A percentile compares a stretch with the other conserved stretches of the same genome.
phyloP scores from a whole-genome alignment of 805 yeast genomes.

The Myxozyma nipponensis region DNA sequence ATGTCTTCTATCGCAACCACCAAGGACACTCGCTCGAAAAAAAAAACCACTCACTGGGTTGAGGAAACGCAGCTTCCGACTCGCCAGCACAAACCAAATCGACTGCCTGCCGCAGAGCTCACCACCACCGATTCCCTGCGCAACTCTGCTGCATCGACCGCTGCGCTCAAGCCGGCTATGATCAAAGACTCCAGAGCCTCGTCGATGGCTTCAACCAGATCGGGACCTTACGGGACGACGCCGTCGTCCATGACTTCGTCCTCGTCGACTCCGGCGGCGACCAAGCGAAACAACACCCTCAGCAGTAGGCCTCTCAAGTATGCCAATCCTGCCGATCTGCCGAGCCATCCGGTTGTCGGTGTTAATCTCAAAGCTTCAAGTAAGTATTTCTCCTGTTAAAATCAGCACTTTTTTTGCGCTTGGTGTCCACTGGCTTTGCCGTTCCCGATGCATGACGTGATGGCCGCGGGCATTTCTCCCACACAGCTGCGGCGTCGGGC shows the following conservation, averaged over 20 bases:
- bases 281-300: background rate
- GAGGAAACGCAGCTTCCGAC: background rate
- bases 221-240: too few species aligned
- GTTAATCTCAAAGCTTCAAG: slow-evolving; percentile 9
- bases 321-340: slow-evolving; percentile 18
- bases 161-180: background rate
- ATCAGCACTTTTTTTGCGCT: too few species aligned
- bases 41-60: slow-evolving; percentile 4
- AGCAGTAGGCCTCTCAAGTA: slow-evolving; percentile 8
- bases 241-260: background rate
- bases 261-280: slow-evolving; percentile 5
- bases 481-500: too few species aligned
- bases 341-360: slow-evolving; percentile 22
- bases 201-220: slow-evolving; percentile 3
- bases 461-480: too few species aligned
- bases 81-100: background rate
- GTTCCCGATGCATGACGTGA: too few species aligned
- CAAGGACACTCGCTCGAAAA: too few species aligned
- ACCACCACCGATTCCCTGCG: slow-evolving; percentile 3
- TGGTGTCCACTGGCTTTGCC: too few species aligned
- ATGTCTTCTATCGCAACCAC: too few species aligned
- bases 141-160: slow-evolving; percentile 3
- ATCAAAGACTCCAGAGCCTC: slow-evolving; percentile 3
- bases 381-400: slow-evolving; percentile 3
- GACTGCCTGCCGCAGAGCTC: slow-evolving; percentile 2